Evolutionary conservation across 306 rosid species (phyloP).

Genomic region (Fragaria iinumae): DNA sequence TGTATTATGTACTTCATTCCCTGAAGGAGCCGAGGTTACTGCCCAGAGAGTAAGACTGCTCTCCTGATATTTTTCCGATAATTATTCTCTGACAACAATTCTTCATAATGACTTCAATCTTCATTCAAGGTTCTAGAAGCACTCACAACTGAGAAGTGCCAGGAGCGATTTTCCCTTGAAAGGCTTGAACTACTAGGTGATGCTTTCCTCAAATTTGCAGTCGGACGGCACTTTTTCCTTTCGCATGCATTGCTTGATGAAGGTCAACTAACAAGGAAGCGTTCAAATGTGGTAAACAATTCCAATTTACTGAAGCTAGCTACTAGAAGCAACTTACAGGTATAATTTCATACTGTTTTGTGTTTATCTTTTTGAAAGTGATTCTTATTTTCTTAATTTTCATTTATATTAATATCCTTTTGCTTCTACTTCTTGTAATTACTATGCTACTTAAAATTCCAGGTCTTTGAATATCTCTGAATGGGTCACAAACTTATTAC

Average conservation of each 20-base stretch:
- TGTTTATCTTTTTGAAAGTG: constrained; percentile 10
- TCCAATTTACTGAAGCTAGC: constrained; percentile 78
- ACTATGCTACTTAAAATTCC: background rate
- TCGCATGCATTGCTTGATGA: constrained; percentile 64
- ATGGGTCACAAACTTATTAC: background rate
- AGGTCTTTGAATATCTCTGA: constrained; percentile 3
- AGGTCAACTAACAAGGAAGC: constrained; percentile 78
- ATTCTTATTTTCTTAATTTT: constrained; percentile 13
- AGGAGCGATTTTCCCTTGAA: constrained; percentile 88
- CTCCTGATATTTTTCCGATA: constrained; percentile 14
- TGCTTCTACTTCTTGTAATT: background rate
- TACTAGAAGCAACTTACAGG: constrained; percentile 73
- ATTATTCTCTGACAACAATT: constrained; percentile 16
- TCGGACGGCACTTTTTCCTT: constrained; percentile 77
- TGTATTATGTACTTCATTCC: constrained; percentile 51
- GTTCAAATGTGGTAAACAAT: constrained; percentile 72
- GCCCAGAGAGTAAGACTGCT: constrained; percentile 58
- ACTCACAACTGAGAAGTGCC: constrained; percentile 90
- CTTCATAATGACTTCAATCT: constrained; percentile 16
- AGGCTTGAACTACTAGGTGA: constrained; percentile 98
- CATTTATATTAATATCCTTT: background rate
- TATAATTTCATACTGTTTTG: constrained; percentile 20
- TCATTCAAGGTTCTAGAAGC: constrained; percentile 77
- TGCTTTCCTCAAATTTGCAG: constrained; percentile 86
- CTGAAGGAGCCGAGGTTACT: constrained; percentile 72